phyloP scores from a whole-genome alignment of 192 early-diverging fungal genomes.

The Podila minutissima region DNA sequence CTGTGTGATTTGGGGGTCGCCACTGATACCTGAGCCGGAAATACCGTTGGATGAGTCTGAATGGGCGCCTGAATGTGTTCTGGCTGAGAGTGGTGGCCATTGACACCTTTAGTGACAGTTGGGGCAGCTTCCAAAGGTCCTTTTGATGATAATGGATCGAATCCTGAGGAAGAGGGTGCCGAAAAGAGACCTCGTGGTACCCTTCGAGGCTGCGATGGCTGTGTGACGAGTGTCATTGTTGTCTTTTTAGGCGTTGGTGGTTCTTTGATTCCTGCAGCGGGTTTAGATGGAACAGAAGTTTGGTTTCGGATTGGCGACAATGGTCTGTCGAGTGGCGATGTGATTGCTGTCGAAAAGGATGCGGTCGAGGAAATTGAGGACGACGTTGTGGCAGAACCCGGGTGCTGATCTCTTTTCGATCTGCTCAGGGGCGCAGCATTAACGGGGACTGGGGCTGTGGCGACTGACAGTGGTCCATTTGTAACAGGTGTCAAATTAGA shows the following conservation, averaged over 20 bases:
- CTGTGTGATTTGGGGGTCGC: too few relatives aligned
- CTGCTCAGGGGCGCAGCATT: neutral
- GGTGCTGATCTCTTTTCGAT: neutral
- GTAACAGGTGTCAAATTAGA: constrained; percentile 11
- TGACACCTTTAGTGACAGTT: neutral
- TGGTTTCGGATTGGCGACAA: neutral
- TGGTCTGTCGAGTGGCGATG: constrained; percentile 9
- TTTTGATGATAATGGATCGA: neutral
- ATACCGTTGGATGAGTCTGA: too few relatives aligned
- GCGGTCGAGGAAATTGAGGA: neutral
- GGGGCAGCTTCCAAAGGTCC: neutral
- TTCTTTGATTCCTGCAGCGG: neutral
- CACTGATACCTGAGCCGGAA: too few relatives aligned
- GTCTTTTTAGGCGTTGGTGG: neutral
- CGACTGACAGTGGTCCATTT: constrained; percentile 28
- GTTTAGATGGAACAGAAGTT: neutral
- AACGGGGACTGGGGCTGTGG: neutral
- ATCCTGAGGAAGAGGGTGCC: neutral
- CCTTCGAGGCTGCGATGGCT: neutral
- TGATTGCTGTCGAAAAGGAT: constrained; percentile 10
- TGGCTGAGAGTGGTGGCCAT: neutral
- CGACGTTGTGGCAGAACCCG: neutral
- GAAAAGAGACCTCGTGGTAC: constrained; percentile 31
- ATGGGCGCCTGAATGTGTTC: too few relatives aligned
- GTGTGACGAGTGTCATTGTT: neutral